Percentiles rank a stretch among this genome's conserved stretches.
phyloP scores from a whole-genome alignment of 2,329 filamentous ascomycete genomes.

The Penicillium sp. region DNA sequence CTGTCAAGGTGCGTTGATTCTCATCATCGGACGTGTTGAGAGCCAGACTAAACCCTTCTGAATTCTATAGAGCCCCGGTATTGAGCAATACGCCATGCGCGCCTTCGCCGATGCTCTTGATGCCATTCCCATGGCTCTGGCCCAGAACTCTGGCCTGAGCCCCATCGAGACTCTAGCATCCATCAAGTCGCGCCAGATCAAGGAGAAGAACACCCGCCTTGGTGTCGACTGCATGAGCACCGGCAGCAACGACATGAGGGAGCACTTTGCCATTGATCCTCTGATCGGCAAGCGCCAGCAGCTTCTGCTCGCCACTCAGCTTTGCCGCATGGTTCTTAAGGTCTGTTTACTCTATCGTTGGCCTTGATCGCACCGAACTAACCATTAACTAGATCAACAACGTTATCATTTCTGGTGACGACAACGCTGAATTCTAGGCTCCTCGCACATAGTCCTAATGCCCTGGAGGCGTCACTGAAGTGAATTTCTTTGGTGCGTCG shows the following conservation, averaged over 20 bases:
- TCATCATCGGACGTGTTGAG: not conserved
- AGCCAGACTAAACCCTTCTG: slow-evolving; percentile 8
- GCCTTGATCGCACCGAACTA: slow-evolving; percentile 10
- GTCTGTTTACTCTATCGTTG: slow-evolving; percentile 41
- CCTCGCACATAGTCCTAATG: slow-evolving; percentile 22
- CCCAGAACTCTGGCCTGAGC: slow-evolving; percentile 94
- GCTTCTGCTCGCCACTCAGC: slow-evolving; percentile 89
- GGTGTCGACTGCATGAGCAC: slow-evolving; percentile 98
- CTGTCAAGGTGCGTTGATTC: slow-evolving; percentile 62
- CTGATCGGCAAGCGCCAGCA: slow-evolving; percentile 98
- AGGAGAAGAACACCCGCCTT: slow-evolving; percentile 73
- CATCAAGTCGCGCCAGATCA: slow-evolving; percentile 95
- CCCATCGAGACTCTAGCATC: slow-evolving; percentile 92
- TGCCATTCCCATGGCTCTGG: slow-evolving; percentile 88
- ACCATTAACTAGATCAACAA: slow-evolving; percentile 66
- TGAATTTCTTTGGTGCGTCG: slow-evolving; percentile 3
- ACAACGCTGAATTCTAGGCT: slow-evolving; percentile 79
- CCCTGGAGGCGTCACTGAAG: slow-evolving; percentile 12
- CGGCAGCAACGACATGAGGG: slow-evolving; percentile 94
- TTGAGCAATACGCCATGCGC: slow-evolving; percentile 98
- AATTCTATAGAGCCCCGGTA: slow-evolving; percentile 69
- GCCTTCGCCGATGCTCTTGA: slow-evolving; percentile 95
- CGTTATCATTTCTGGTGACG: slow-evolving; percentile 84
- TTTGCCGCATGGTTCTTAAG: slow-evolving; percentile 98
- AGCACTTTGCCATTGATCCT: slow-evolving; percentile 97